Evolutionary conservation across 169 alveolate genomes (phyloP).

Genomic region (Plasmodium adleri): DNA sequence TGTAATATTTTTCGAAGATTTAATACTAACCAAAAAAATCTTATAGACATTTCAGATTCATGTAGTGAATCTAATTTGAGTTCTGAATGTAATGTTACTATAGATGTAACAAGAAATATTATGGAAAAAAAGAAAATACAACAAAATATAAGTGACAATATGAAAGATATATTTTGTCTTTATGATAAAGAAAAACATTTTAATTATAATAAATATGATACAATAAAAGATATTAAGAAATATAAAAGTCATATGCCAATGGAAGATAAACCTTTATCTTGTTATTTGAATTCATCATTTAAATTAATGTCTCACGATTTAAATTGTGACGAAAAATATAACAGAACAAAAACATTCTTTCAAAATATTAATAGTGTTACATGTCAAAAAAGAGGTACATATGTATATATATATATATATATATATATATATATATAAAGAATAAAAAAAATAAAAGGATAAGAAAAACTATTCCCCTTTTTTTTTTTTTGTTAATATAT

Average conservation of each 20-base stretch:
- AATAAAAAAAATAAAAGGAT: too few species aligned
- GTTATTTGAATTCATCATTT: slow-evolving; percentile 8
- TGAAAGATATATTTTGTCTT: neutral
- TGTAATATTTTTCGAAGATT: slow-evolving; percentile 37
- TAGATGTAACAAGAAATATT: slow-evolving; percentile 17
- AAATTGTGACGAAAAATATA: neutral
- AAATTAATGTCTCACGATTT: neutral
- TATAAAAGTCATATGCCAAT: slow-evolving; percentile 18
- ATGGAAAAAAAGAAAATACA: neutral
- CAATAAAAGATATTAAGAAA: neutral
- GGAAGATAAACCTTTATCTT: slow-evolving; percentile 22
- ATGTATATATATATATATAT: too few species aligned
- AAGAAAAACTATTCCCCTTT: too few species aligned
- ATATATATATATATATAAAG: too few species aligned
- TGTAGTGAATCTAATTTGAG: slow-evolving; percentile 12
- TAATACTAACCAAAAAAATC: slow-evolving; percentile 28
- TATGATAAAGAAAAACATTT: neutral
- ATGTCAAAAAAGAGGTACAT: too few species aligned
- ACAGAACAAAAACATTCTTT: too few species aligned
- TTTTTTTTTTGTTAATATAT: too few species aligned
- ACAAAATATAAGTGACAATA: neutral
- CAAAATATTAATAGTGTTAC: too few species aligned
- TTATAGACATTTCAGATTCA: neutral
- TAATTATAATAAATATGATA: neutral
- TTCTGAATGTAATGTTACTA: neutral